Evolutionary conservation across 768 basidiomycete species (phyloP), one percentile per base, ranked within the genome.

Genomic region (Agrocybe pediades): DNA sequence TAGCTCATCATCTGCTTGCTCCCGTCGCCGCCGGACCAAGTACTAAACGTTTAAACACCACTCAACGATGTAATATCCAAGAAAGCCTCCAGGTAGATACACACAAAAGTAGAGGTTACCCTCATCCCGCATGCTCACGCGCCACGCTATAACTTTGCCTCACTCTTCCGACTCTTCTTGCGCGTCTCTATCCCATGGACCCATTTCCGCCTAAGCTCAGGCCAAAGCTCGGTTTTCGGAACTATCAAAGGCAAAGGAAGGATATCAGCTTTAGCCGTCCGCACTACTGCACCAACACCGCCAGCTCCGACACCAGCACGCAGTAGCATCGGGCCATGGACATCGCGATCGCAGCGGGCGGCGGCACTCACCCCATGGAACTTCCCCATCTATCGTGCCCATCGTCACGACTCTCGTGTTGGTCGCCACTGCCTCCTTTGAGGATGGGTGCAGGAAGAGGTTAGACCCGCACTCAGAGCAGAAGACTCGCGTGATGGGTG

Each of bases 391-490:
- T 51, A 74, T 25, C 3, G 67, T 69, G 15, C 70, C 72, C n/a
- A 61, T 41, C 1, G 64, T 53, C n/a, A 72, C 60, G 20, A 68
- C 62, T 24, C 46, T 59, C 17, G 64, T 57, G 20, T 61, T 57
- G 16, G 57, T 23, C 24, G 26, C 60, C 0, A 56, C 58, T 0
- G 59, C 58, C 4, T 26, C 40, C 17, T 59, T 52, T n/a, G 49
- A 49, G 7, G 57, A 47, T 1, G 63, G 56, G 21, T 44, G 30
- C 41, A 70, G 30, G 53, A 72, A 71, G 1, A 75, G 41, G 30
- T 71, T 73, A n/a, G 72, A 71, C 15, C 74, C 74, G 52, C 74
- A 75, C 1, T 62, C 50, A 1, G 53, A 58, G 43, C 74, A 76
- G 57, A 76, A 76, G 26, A 58, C 62, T 26, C 74, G 63, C 30